Base-by-base conservation (phyloP, 2,329 filamentous ascomycete species). In the Neopestalotiopsis clavispora region DNA sequence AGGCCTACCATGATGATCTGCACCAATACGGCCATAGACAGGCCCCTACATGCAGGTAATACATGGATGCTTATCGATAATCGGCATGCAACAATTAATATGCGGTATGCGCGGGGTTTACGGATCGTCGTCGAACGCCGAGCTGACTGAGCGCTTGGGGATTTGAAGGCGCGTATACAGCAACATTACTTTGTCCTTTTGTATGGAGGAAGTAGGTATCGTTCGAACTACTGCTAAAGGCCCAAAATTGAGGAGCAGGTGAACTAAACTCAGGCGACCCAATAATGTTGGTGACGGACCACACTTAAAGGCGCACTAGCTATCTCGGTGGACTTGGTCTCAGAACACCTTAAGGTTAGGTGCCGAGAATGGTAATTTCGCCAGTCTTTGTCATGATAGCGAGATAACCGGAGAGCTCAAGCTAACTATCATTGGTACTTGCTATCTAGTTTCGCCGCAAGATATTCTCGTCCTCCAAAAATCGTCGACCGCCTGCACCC, bases 381-480 rank as follows among this genome's bases (percentile, higher is more conserved):
- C 42, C 42, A 12, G 42, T 13, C 10, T 3, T 45, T 45, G 23
- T 2, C 42, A 1, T 45, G 42, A 13, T 17, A 14, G 42, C 10
- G 42, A 17, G 7, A 4, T 45, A 10, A 14, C 5, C 10, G 42
- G 10, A 45, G 13, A 45, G 4, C 17, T 45, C 9, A 12, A 23
- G 13, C 42, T 45, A 10, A 45, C 42, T 45, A n/a, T n/a, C n/a
- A 17, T 1, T 45, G 17, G 13, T 45, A 14, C 10, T 13, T 13
- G 42, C 42, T 45, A 17, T 17, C 12, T 60, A 60, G 58, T 60
- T 60, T 34, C 58, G 30, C 58, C 58, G 58, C 5, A 60, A 60
- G 23, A 14, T 60, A 12, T 60, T 60, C 58, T 60, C 58, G 12
- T 60, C 58, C 30, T 60, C 58, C 14, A 60, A 32, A 17, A 23